These are phyloP conservation scores for Tetradesmus obliquus DNA, from an alignment of 139 green algal species.

Conservation along the genomic window DNA sequence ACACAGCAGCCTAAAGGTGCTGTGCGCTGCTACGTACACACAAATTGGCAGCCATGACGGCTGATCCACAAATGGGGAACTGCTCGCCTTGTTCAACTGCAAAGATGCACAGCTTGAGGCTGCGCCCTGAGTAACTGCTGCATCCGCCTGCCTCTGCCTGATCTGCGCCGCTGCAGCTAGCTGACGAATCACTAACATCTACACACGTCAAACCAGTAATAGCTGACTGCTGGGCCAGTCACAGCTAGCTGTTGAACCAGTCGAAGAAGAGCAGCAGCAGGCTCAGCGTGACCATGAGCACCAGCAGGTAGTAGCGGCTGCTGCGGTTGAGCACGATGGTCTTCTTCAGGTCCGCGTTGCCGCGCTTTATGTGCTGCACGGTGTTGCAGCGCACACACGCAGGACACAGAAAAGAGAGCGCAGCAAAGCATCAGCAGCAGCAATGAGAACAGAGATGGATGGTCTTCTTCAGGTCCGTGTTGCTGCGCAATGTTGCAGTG, in stretches of 20 bases:
- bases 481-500: too few species aligned
- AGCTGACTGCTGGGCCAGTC: background rate
- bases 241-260: slow-evolving; percentile 78
- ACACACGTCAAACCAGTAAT: too few species aligned
- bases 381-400: background rate
- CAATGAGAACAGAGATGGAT: background rate
- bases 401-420: slow-evolving; percentile 1
- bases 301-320: slow-evolving; percentile 67
- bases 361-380: slow-evolving; percentile 68
- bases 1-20: too few species aligned
- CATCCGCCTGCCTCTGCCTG: too few species aligned
- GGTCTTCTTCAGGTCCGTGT: background rate
- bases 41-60: too few species aligned
- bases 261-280: slow-evolving; percentile 83
- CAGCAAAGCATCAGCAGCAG: background rate
- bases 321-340: slow-evolving; percentile 72
- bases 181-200: too few species aligned
- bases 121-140: too few species aligned
- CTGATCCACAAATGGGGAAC: too few species aligned
- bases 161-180: too few species aligned
- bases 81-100: too few species aligned
- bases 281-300: slow-evolving; percentile 70
- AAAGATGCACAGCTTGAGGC: too few species aligned
- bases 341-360: slow-evolving; percentile 79
- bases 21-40: too few species aligned